Conservation (phyloP, 768 basidiomycete species). For the Pleurotus giganteus region DNA sequence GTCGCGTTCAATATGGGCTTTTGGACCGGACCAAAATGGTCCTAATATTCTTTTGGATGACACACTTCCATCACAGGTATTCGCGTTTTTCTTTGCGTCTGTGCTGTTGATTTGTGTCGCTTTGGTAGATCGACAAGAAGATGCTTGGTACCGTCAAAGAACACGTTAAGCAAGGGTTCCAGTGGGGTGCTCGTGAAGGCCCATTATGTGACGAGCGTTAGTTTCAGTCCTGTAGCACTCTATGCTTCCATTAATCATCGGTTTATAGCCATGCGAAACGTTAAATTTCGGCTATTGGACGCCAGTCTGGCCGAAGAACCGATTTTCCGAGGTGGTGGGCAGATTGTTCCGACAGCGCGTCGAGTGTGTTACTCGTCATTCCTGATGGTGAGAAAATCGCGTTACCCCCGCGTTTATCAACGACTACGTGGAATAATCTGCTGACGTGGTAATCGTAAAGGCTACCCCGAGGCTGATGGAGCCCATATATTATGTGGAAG, state of each 20-base stretch:
- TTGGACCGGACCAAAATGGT: slow-evolving; percentile 95
- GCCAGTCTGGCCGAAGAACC: slow-evolving; percentile 91
- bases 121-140: slow-evolving; percentile 84
- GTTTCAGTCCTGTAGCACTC: slow-evolving; percentile 31
- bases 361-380: slow-evolving; percentile 99
- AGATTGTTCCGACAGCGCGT: slow-evolving; percentile 98
- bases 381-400: slow-evolving; percentile 75
- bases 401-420: background rate
- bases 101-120: slow-evolving; percentile 2
- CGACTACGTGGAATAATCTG: background rate
- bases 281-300: slow-evolving; percentile 95
- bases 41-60: slow-evolving; percentile 94
- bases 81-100: slow-evolving; percentile 13
- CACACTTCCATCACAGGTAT: slow-evolving; percentile 89
- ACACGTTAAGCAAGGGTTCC: slow-evolving; percentile 98
- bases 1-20: slow-evolving; percentile 98
- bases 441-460: slow-evolving; percentile 35
- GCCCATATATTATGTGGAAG: slow-evolving; percentile 98
- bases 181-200: slow-evolving; percentile 98
- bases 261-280: slow-evolving; percentile 88
- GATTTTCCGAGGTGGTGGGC: slow-evolving; percentile 97
- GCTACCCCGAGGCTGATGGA: slow-evolving; percentile 95
- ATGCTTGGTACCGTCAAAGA: slow-evolving; percentile 86
- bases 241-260: slow-evolving; percentile 1
- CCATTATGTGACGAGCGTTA: slow-evolving; percentile 98